These are phyloP conservation scores for Boletellus deceptivus DNA, from an alignment of 1,284 basidiomycete genomes.

Conservation along the genomic window DNA sequence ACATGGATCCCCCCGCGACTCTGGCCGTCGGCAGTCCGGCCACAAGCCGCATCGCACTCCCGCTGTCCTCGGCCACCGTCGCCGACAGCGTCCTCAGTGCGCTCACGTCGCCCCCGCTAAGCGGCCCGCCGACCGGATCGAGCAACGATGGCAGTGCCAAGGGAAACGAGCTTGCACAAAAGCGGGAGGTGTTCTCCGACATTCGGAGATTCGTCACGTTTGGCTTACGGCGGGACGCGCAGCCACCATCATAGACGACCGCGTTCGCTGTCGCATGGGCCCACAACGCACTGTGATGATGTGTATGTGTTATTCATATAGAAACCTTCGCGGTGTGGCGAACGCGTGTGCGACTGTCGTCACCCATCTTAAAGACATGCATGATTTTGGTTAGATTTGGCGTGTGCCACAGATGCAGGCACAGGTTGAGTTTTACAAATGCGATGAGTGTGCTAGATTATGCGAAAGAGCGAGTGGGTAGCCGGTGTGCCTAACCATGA, in stretches of 20 bases:
- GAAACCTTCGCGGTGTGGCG: too few species aligned
- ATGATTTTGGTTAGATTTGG: neutral
- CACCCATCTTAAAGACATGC: conserved; percentile 21
- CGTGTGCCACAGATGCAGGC: conserved; percentile 1
- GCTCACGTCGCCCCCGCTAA: conserved; percentile 56
- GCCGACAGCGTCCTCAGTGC: conserved; percentile 56
- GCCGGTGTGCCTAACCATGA: neutral
- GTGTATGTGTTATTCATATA: too few species aligned
- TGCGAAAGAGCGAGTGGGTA: conserved; percentile 7
- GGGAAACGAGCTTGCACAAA: conserved; percentile 46
- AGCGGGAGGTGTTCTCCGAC: conserved; percentile 81
- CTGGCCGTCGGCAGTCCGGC: conserved; percentile 57
- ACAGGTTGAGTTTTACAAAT: conserved; percentile 6
- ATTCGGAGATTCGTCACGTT: conserved; percentile 84
- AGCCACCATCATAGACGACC: conserved; percentile 35
- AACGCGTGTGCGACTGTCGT: neutral
- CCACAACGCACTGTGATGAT: too few species aligned
- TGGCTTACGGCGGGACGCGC: conserved; percentile 69
- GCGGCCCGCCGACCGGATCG: conserved; percentile 54
- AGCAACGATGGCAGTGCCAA: conserved; percentile 39
- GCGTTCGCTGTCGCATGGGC: too few species aligned
- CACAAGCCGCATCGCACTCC: conserved; percentile 54
- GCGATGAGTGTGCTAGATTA: conserved; percentile 14
- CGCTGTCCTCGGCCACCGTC: conserved; percentile 33
- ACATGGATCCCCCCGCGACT: conserved; percentile 81